phyloP scores from a whole-genome alignment of 345 rosid genomes.

The Theobroma cacao region DNA sequence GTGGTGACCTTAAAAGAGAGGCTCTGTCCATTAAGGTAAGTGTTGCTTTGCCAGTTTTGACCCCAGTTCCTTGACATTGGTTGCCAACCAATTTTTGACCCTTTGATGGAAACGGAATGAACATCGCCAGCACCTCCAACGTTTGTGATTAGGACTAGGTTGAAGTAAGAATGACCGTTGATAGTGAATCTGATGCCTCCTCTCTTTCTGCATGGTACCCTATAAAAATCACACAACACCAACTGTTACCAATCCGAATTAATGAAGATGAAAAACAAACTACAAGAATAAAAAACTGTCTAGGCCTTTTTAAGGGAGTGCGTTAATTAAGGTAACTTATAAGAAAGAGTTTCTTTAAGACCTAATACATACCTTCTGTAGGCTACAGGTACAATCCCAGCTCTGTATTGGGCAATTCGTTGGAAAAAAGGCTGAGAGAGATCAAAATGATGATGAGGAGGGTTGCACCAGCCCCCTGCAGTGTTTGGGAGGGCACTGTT shows the following conservation, averaged over 20 bases:
- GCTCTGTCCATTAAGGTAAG: slow-evolving; percentile 42
- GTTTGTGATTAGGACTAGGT: slow-evolving; percentile 53
- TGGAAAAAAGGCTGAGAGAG: slow-evolving; percentile 63
- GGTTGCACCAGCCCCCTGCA: slow-evolving; percentile 70
- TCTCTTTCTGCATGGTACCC: slow-evolving; percentile 54
- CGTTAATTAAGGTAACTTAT: too few relatives aligned
- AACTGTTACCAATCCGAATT: not conserved
- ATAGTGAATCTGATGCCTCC: slow-evolving; percentile 59
- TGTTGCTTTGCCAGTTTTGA: slow-evolving; percentile 64
- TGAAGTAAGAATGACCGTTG: slow-evolving; percentile 59
- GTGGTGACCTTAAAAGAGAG: slow-evolving; percentile 50
- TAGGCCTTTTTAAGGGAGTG: too few relatives aligned
- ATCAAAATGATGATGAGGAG: slow-evolving; percentile 62
- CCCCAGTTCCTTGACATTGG: slow-evolving; percentile 63
- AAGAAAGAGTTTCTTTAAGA: too few relatives aligned
- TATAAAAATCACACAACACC: slow-evolving; percentile 2
- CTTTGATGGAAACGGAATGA: slow-evolving; percentile 44
- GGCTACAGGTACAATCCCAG: slow-evolving; percentile 62
- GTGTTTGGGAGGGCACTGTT: slow-evolving; percentile 50
- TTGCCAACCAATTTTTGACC: slow-evolving; percentile 49
- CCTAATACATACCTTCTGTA: slow-evolving; percentile 49
- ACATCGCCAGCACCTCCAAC: slow-evolving; percentile 64
- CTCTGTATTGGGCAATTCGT: slow-evolving; percentile 52
- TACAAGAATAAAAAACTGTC: not conserved
- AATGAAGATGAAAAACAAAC: not conserved